A percentile compares a stretch with the other conserved stretches of the same genome.
These are phyloP conservation scores for Trichosanthes cucumerina DNA, from an alignment of 306 rosid species.

Conservation along the genomic window DNA sequence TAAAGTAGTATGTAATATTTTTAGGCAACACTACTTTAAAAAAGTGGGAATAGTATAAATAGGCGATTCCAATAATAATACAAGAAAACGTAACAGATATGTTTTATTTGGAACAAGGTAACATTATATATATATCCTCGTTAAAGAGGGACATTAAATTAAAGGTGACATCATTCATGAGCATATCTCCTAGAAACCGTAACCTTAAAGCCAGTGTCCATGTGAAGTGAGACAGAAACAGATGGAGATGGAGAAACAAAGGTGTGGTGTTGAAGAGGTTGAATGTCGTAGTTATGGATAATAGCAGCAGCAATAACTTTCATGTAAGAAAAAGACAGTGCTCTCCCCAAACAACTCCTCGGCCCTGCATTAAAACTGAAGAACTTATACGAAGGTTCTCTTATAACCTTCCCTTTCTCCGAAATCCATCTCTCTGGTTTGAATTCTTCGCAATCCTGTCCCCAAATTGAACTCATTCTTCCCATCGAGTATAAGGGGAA, in stretches of 20 bases:
- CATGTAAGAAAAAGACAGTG: constrained; percentile 24
- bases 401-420: constrained; percentile 10
- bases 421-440: constrained; percentile 64
- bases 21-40: too few relatives aligned
- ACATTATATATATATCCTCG: too few relatives aligned
- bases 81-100: too few relatives aligned
- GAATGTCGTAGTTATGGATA: constrained; percentile 17
- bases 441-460: constrained; percentile 39
- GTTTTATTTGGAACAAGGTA: too few relatives aligned
- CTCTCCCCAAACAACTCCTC: constrained; percentile 42
- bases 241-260: constrained; percentile 4
- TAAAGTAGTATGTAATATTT: too few relatives aligned
- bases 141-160: too few relatives aligned
- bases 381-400: constrained; percentile 42
- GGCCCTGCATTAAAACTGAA: constrained; percentile 43
- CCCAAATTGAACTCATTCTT: constrained; percentile 41
- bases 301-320: constrained; percentile 28
- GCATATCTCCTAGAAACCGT: constrained; percentile 15
- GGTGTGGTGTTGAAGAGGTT: constrained; percentile 15
- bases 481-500: constrained; percentile 37
- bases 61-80: too few relatives aligned
- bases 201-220: constrained; percentile 38
- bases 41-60: too few relatives aligned
- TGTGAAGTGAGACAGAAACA: constrained; percentile 27
- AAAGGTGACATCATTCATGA: too few relatives aligned